Conservation (phyloP, 345 rosid species). For the Gossypioides kirkii region DNA sequence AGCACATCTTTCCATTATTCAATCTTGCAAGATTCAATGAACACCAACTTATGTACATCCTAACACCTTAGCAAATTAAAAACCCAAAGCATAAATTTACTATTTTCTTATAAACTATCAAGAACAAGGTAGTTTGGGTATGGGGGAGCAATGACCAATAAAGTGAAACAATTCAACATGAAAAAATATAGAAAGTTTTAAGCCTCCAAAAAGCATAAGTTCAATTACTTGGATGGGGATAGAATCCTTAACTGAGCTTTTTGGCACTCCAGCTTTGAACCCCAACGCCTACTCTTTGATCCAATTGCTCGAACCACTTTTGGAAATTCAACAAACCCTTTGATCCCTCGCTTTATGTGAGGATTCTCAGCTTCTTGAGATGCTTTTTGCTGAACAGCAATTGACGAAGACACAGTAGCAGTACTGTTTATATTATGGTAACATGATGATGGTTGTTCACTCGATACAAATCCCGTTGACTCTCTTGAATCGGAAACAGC, state of each 20-base stretch:
- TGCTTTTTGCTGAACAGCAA: slow-evolving; percentile 25
- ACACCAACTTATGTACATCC: slow-evolving; percentile 12
- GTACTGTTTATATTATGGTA: slow-evolving; percentile 16
- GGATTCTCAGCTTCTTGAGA: slow-evolving; percentile 67
- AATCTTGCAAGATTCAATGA: background rate
- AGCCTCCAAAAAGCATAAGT: background rate
- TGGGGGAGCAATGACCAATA: background rate
- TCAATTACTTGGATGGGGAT: slow-evolving; percentile 7
- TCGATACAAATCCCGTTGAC: slow-evolving; percentile 10
- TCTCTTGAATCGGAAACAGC: slow-evolving; percentile 16
- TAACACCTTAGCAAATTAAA: slow-evolving; percentile 11
- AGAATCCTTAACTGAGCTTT: slow-evolving; percentile 73
- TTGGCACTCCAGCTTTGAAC: slow-evolving; percentile 69
- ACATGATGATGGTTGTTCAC: slow-evolving; percentile 14
- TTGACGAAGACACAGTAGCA: slow-evolving; percentile 8
- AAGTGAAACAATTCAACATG: slow-evolving; percentile 6
- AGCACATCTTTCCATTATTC: no score
- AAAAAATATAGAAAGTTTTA: slow-evolving; percentile 6
- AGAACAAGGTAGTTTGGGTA: background rate
- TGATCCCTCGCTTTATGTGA: slow-evolving; percentile 78
- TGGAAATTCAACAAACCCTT: slow-evolving; percentile 84
- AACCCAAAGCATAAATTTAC: slow-evolving; percentile 13
- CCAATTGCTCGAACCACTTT: slow-evolving; percentile 65
- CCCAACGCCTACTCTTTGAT: slow-evolving; percentile 67
- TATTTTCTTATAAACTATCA: background rate